Percentiles rank a stretch among this genome's conserved stretches.
Conservation (phyloP, 805 yeast genomes). For the Candida michaelii region DNA sequence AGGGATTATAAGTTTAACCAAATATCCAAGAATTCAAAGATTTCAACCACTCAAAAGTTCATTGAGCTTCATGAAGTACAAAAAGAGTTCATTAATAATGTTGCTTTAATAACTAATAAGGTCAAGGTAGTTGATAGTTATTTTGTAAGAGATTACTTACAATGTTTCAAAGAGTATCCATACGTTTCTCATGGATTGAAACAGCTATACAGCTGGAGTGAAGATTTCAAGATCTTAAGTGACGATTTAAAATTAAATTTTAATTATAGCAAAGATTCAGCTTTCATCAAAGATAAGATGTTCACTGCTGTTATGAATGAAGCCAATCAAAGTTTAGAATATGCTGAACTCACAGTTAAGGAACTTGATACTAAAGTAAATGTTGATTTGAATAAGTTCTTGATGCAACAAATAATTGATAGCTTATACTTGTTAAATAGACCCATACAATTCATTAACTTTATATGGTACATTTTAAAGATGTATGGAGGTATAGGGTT, state of each 20-base stretch:
- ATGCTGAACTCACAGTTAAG: background rate
- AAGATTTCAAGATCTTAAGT: constrained; percentile 27
- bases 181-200: constrained; percentile 21
- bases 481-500: constrained; percentile 34
- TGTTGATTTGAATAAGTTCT: constrained; percentile 28
- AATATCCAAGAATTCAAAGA: background rate
- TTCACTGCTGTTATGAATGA: constrained; percentile 15
- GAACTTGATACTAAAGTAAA: background rate
- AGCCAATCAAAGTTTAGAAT: constrained; percentile 13
- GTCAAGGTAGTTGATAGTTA: constrained; percentile 20
- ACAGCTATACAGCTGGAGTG: constrained; percentile 33
- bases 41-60: constrained; percentile 18
- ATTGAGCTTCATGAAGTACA: constrained; percentile 27
- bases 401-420: constrained; percentile 31
- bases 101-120: constrained; percentile 27
- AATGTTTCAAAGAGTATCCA: constrained; percentile 17
- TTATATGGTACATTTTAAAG: constrained; percentile 33
- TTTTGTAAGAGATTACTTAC: constrained; percentile 5
- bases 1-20: constrained; percentile 7
- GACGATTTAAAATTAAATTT: constrained; percentile 9
- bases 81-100: constrained; percentile 25
- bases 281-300: constrained; percentile 5
- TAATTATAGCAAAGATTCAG: constrained; percentile 11
- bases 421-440: constrained; percentile 31
- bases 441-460: constrained; percentile 26